Conservation (phyloP, 305 asterid genomes). For the Solanum hybrid region DNA sequence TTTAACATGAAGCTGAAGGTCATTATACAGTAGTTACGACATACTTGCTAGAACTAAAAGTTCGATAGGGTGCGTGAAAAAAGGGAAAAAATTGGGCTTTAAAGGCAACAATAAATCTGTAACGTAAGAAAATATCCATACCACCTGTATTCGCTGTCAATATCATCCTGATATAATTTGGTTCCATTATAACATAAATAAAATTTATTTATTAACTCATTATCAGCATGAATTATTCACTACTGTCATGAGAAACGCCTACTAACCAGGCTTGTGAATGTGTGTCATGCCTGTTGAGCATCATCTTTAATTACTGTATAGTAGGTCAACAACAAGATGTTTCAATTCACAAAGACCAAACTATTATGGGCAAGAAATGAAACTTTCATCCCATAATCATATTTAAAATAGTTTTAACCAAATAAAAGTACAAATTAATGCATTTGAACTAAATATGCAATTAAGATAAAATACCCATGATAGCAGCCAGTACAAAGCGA, state of each 20-base stretch:
- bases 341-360: not conserved
- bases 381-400: not conserved
- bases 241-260: not conserved
- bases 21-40: not conserved
- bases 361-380: not conserved
- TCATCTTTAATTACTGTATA: not conserved
- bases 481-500: conserved; percentile 99
- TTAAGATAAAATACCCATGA: conserved; percentile 69
- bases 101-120: not conserved
- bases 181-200: not conserved
- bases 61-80: not conserved
- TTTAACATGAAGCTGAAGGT: not conserved
- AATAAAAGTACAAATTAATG: not conserved
- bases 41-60: not conserved
- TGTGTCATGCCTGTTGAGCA: not conserved
- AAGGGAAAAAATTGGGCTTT: not conserved
- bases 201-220: not conserved
- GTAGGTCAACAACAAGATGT: not conserved
- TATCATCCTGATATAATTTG: not conserved
- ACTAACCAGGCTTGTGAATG: not conserved
- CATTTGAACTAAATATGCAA: not conserved
- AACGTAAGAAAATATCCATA: not conserved
- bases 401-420: not conserved
- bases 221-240: not conserved
- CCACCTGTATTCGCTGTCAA: not conserved